Evolutionary conservation across 75 land plant species (phyloP), one percentile per base, ranked within the genome.

Genomic region (Sequoia sempervirens): DNA sequence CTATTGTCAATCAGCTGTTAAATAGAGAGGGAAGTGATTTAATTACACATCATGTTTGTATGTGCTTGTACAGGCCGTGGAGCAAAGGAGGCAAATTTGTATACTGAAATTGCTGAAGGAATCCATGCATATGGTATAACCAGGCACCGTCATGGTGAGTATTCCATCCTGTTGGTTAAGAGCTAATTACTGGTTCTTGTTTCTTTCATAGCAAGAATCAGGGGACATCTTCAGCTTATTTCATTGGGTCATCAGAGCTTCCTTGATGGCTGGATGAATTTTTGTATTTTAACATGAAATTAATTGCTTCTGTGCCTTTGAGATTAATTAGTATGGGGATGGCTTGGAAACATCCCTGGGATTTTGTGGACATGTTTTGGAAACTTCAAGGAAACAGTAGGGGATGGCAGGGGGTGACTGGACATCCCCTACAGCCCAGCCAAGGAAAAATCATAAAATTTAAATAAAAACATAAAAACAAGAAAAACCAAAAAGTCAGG

Each of bases 61-160:
- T 28, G 38, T 37, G 41, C 36, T 86, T 40, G 23, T 85, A 20
- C 76, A 97, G 99, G 99, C 30, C 96, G 99, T 72, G 88, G 93
- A 80, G 97, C 98, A 45, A 97, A 97, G 88, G 99, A 97, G 85
- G 93, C 94, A 75, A 94, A 91, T 89, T 85, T 97, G 11, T 97
- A 92, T 85, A 87, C 98, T 56, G 99, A 97, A 91, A 87, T 97
- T 81, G 87, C 93, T 80, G 99, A 97, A 90, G 93, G 99, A 28
- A 90, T 97, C 17, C 87, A 96, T 85, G 58, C 99, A 23, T 97
- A 97, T 90, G 99, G 99, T 80, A 84, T 97, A 40, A 92, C 99
- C 53, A 89, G 87, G 45, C 99, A 97, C 85, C 96, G 98, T 14
- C 99, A 97, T 90, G 99, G 99, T 94, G 85, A 68, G 81, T 79